Evolutionary conservation across 1,284 basidiomycete species (phyloP).

Genomic region (Bjerkandera adusta): DNA sequence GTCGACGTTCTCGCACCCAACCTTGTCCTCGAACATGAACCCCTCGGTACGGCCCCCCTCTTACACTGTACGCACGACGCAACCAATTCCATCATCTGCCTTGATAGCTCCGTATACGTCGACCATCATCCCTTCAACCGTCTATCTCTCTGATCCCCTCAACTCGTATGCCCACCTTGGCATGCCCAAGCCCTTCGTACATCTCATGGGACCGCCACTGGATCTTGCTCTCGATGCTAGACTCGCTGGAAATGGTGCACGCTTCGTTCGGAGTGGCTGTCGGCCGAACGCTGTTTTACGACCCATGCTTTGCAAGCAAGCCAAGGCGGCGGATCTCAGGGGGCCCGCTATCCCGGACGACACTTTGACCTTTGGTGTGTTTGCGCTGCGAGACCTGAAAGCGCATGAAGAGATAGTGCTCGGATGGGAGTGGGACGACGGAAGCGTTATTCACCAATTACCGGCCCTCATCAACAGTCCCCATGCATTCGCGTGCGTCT

Average conservation of each 20-base stretch:
- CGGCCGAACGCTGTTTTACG: constrained; percentile 87
- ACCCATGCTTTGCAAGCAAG: constrained; percentile 45
- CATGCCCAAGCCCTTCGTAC: constrained; percentile 77
- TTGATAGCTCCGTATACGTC: constrained; percentile 58
- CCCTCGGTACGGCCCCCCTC: constrained; percentile 46
- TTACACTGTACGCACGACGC: constrained; percentile 47
- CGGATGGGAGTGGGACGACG: constrained; percentile 97
- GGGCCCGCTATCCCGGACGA: constrained; percentile 23
- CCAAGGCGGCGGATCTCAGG: not conserved
- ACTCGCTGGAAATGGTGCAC: constrained; percentile 69
- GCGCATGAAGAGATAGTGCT: constrained; percentile 87
- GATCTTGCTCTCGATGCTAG: constrained; percentile 83
- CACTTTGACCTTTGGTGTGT: constrained; percentile 78
- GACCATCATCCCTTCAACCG: constrained; percentile 56
- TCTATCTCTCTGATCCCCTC: constrained; percentile 63
- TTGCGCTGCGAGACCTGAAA: constrained; percentile 76
- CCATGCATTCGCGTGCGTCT: constrained; percentile 53
- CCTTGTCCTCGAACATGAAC: constrained; percentile 36
- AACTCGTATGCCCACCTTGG: constrained; percentile 72
- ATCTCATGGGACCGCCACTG: constrained; percentile 78
- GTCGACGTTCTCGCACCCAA: constrained; percentile 34
- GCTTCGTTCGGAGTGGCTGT: constrained; percentile 85
- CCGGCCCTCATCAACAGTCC: constrained; percentile 66
- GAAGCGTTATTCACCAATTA: constrained; percentile 82
- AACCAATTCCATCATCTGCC: constrained; percentile 43